Conservation (phyloP, 106 monocot genomes). For the Triglochin maritima region DNA sequence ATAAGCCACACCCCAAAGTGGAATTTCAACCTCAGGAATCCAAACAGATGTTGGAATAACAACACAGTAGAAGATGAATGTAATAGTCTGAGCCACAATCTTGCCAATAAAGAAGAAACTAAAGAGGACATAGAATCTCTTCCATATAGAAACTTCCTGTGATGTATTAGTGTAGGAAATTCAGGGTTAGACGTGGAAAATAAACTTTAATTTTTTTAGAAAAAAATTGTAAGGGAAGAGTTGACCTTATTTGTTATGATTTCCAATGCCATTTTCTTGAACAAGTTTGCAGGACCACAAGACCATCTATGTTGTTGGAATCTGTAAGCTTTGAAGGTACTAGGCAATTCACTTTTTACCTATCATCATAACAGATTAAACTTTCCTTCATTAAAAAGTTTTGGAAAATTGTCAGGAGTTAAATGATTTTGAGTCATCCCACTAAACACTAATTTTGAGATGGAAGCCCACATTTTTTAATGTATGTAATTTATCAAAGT, state of each 20-base stretch:
- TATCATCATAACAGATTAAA: neutral
- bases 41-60: constrained; percentile 42
- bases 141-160: constrained; percentile 39
- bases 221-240: neutral
- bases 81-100: constrained; percentile 34
- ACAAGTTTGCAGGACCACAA: constrained; percentile 47
- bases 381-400: too few species aligned
- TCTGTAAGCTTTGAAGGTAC: constrained; percentile 44
- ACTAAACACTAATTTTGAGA: neutral
- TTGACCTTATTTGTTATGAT: constrained; percentile 26
- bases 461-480: too few species aligned
- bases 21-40: constrained; percentile 48
- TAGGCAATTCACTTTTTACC: constrained; percentile 53
- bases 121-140: constrained; percentile 55
- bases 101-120: constrained; percentile 66
- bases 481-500: too few species aligned
- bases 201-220: too few species aligned
- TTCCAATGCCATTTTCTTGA: constrained; percentile 35
- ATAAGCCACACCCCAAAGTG: constrained; percentile 53
- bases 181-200: neutral
- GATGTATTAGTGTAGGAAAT: neutral
- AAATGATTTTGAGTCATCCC: too few species aligned
- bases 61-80: constrained; percentile 58
- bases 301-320: constrained; percentile 52
- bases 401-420: too few species aligned